Conservation (phyloP, 306 rosid species). For the Vigna angularis region DNA sequence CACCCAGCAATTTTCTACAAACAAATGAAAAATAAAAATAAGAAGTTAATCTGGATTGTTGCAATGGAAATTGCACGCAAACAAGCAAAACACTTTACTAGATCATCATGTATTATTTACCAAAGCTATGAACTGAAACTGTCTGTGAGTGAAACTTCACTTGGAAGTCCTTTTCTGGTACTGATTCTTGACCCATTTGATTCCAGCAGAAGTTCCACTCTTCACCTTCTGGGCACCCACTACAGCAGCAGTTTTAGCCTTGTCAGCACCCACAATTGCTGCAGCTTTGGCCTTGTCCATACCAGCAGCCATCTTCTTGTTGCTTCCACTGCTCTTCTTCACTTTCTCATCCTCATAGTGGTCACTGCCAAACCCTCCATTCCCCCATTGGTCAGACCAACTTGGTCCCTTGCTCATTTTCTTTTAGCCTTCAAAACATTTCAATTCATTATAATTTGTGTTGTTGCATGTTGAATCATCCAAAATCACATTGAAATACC, state of each 20-base stretch:
- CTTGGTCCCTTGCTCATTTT: constrained; percentile 76
- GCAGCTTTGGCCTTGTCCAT: constrained; percentile 63
- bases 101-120: constrained; percentile 41
- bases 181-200: constrained; percentile 81
- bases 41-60: constrained; percentile 26
- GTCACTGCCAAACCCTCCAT: constrained; percentile 46
- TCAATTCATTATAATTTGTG: background rate
- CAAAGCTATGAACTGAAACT: constrained; percentile 34
- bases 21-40: constrained; percentile 13
- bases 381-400: constrained; percentile 87
- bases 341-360: constrained; percentile 40
- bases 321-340: constrained; percentile 56
- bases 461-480: background rate
- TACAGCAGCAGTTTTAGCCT: constrained; percentile 50
- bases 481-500: background rate
- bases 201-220: constrained; percentile 69
- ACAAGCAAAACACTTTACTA: background rate
- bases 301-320: constrained; percentile 63
- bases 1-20: constrained; percentile 33
- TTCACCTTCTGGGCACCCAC: constrained; percentile 55
- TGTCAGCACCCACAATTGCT: constrained; percentile 55
- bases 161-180: constrained; percentile 67
- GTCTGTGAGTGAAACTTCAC: constrained; percentile 42
- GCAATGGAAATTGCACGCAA: background rate
- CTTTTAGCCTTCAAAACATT: constrained; percentile 1